Evolutionary conservation across 2,329 filamentous ascomycete genomes (phyloP), one percentile per base, ranked within the genome.

Genomic region (Aulographum hederae): DNA sequence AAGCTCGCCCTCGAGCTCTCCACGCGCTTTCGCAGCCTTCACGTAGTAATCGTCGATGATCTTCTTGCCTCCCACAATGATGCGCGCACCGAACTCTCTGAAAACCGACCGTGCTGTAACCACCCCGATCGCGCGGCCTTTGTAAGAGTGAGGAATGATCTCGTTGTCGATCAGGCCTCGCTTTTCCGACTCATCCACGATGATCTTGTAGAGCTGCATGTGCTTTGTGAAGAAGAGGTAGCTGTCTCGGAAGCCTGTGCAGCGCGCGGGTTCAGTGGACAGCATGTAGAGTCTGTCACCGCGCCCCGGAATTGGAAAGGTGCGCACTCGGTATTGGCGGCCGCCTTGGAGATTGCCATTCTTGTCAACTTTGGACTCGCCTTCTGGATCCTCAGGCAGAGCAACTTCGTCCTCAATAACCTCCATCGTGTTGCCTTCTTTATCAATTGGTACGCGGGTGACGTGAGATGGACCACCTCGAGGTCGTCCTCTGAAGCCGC

Each of bases 211-310:
- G 11, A 98, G 75, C 46, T 84, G 76, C 50, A 80, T 79, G 56
- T 98, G 89, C 57, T 95, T 98, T 40, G 89, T 91, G 63, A 98
- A 98, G 65, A 98, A 94, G 17, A 98, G 70, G 49, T 98, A 98
- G 40, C 85, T 94, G 62, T 98, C 89, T 42, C 89, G 70, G 65
- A 98, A 98, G 12, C 89, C 89, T 34, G 93, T 85, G 46, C 89
- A 95, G 41, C 89, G 78, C 16, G 89, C 89, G 4, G 89, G 91
- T 50, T 98, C 89, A 4, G 89, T 98, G 3, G 89, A 95, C 55
- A 98, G 60, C 89, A 98, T 98, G 69, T 98, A 98, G 8, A 92
- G 71, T 34, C 85, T 65, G 31, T 86, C 69, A 23, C 78, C 84
- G 40, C 85, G 73, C 33, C 81, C 84, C 13, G 73, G 66, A 40